Percentiles rank a stretch among this genome's conserved stretches.
Conservation (phyloP, 1,139 yeast species). For the Candida frijolesensis region DNA sequence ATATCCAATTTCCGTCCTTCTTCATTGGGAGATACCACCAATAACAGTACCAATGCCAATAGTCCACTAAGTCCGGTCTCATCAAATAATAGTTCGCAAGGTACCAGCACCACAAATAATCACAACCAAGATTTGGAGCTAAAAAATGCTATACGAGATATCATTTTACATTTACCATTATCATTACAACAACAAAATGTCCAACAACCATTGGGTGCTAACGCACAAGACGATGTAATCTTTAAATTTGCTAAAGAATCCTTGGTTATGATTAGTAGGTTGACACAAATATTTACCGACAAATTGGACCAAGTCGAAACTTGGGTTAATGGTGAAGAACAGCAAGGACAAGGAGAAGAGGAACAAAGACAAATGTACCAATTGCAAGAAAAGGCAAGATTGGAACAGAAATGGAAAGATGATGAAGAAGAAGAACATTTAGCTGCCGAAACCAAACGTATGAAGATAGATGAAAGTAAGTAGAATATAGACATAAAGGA, state of each 20-base stretch:
- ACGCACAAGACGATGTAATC: conserved; percentile 57
- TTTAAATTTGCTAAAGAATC: conserved; percentile 86
- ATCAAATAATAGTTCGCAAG: conserved; percentile 14
- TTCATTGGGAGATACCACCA: conserved; percentile 24
- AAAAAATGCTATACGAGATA: conserved; percentile 77
- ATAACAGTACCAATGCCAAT: conserved; percentile 2
- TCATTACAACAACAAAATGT: conserved; percentile 27
- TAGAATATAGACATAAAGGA: not conserved
- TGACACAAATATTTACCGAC: conserved; percentile 81
- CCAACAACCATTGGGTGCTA: conserved; percentile 6
- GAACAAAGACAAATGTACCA: no score
- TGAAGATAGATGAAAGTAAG: conserved; percentile 15
- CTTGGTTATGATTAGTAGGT: conserved; percentile 80
- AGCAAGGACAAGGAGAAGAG: not conserved
- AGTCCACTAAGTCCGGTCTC: conserved; percentile 19
- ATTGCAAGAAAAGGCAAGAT: not conserved
- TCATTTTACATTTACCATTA: conserved; percentile 69
- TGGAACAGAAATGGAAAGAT: conserved; percentile 3
- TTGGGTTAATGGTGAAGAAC: conserved; percentile 64
- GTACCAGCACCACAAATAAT: not conserved
- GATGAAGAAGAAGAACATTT: conserved; percentile 11
- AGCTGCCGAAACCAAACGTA: conserved; percentile 17
- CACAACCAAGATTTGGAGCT: conserved; percentile 25
- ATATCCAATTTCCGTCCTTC: conserved; percentile 91
- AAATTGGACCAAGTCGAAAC: conserved; percentile 81